These are phyloP conservation scores for Claviceps maximensis DNA, from an alignment of 2,329 filamentous ascomycete species.

Conservation along the genomic window DNA sequence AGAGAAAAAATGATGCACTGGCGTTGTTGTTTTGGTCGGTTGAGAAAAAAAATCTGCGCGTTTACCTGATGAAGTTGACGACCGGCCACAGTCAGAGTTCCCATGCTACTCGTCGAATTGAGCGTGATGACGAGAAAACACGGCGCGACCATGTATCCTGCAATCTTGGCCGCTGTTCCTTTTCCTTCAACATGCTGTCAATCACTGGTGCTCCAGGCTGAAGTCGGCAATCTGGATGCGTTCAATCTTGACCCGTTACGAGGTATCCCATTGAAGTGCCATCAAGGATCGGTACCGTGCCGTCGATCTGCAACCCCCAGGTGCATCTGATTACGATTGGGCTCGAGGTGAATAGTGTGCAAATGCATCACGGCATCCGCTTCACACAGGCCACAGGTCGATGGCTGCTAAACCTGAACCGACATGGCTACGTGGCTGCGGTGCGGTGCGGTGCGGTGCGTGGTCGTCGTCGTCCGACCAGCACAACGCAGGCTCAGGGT, in stretches of 20 bases:
- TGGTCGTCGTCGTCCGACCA: conserved; percentile 1
- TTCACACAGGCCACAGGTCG: not conserved
- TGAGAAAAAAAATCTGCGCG: not conserved
- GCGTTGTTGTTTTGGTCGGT: not conserved
- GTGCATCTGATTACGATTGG: not conserved
- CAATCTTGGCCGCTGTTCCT: not conserved
- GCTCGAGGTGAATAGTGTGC: not conserved
- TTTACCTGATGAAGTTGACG: not conserved
- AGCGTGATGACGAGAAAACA: not conserved
- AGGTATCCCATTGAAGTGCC: not conserved
- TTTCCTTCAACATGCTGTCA: not conserved
- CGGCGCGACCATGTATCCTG: not conserved
- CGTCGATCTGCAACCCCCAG: not conserved
- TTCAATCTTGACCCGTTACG: not conserved
- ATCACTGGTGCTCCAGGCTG: too few species aligned
- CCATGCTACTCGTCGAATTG: not conserved
- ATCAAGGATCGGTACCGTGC: not conserved
- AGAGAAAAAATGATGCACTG: not conserved
- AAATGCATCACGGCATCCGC: not conserved
- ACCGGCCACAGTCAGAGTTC: not conserved
- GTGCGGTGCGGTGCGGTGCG: conserved; percentile 3
- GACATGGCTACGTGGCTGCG: conserved; percentile 1
- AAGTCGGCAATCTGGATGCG: not conserved
- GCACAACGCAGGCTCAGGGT: conserved; percentile 5
- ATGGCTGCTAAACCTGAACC: not conserved